Evolutionary conservation across 2,329 filamentous ascomycete genomes (phyloP).

Genomic region (Trichoderma endophyticum): DNA sequence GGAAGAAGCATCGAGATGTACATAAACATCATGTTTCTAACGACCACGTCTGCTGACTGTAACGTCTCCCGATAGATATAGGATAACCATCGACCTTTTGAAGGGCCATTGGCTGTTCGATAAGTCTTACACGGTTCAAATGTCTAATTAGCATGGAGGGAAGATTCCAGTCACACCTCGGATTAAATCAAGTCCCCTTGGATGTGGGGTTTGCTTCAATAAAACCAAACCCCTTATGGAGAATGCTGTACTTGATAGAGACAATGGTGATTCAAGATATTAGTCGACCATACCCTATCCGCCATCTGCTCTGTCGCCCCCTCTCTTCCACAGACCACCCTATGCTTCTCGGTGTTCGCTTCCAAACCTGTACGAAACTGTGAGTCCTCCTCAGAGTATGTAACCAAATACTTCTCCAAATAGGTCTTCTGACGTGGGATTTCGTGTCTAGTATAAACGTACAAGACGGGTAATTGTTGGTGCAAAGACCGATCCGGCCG

Average conservation of each 20-base stretch:
- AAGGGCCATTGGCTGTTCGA: neutral
- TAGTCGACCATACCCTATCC: neutral
- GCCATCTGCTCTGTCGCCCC: neutral
- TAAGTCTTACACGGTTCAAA: neutral
- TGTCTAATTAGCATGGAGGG: neutral
- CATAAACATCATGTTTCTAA: no score
- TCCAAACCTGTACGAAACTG: neutral
- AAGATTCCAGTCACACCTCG: neutral
- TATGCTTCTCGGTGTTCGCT: neutral
- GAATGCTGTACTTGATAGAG: neutral
- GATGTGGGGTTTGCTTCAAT: neutral
- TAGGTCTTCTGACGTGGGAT: neutral
- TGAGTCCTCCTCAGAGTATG: neutral
- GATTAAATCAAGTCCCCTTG: neutral
- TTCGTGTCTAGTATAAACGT: neutral
- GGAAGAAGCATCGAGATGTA: no score
- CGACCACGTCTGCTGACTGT: rapidly evolving
- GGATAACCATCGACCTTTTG: neutral
- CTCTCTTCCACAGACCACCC: neutral
- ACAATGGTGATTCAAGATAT: neutral
- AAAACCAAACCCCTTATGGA: neutral
- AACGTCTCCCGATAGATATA: neutral
- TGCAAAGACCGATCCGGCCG: neutral
- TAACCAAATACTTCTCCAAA: neutral
- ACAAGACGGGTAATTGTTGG: neutral